Conservation (phyloP, 192 early-diverging fungal genomes). For the Pilobolus umbonatus region DNA sequence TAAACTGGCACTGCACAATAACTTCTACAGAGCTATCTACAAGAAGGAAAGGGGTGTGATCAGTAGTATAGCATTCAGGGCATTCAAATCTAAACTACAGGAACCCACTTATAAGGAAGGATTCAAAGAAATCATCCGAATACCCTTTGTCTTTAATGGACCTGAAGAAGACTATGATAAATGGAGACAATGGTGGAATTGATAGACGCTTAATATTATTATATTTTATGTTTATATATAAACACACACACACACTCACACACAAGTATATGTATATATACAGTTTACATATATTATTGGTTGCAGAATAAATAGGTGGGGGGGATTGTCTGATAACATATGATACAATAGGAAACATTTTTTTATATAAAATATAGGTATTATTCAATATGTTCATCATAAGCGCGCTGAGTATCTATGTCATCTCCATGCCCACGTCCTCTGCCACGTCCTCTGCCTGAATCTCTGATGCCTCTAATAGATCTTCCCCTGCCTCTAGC, state of each 20-base stretch:
- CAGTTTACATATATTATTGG: not conserved
- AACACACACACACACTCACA: no score
- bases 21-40: conserved; percentile 56
- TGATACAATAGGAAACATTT: no score
- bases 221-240: not conserved
- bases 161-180: conserved; percentile 39
- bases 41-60: conserved; percentile 23
- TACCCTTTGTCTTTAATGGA: conserved; percentile 49
- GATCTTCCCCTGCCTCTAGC: not conserved
- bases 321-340: no score
- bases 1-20: conserved; percentile 74
- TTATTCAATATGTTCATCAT: no score
- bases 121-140: conserved; percentile 53
- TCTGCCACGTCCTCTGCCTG: conserved; percentile 2
- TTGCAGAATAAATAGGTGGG: not conserved
- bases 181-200: conserved; percentile 55
- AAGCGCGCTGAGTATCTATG: no score
- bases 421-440: not conserved
- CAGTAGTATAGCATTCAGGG: conserved; percentile 50
- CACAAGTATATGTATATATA: not conserved
- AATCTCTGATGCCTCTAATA: not conserved
- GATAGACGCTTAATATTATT: not conserved
- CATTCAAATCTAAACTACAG: conserved; percentile 43
- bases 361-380: not conserved
- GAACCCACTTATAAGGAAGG: conserved; percentile 48